Base-by-base conservation (phyloP, 2,329 filamentous ascomycete genomes). In the Diaporthe nobilis region DNA sequence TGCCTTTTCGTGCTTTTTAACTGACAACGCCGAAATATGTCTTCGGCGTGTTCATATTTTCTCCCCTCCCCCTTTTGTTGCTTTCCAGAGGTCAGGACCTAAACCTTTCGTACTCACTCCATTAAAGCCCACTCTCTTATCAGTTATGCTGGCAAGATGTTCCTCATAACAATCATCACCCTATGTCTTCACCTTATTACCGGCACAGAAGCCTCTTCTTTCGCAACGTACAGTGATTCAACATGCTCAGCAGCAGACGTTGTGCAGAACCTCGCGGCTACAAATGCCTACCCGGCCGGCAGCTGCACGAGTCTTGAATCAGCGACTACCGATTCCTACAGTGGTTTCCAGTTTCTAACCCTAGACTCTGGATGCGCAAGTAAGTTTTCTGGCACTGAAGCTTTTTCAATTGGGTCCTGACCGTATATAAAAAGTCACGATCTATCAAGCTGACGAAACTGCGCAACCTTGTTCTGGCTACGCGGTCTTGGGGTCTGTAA, bases 191-290 rank as follows among this genome's bases (percentile, higher is more conserved):
- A n/a, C 47, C 47, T 51, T 51, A 3, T 51, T 10, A 9, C 4
- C 8, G 20, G 47, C 47, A 51, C 47, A 51, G 47, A 51, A 51
- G 47, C 47, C 22, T 51, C 47, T n/a, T 51, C 47, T 10, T 51
- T 51, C 20, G 47, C 47, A n/a, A 51, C 47, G 9, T 51, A 51
- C 47, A 51, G 47, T 51, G 47, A 51, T 51, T 51, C 47, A 51
- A n/a, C 47, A 51, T 51, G 47, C 47, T 51, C 47, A 51, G 47
- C 47, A 51, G n/a, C 47, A 51, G 47, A 51, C 47, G 47, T 51
- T 12, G 47, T 51, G 4, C 20, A 51, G 20, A 51, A 51, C 22
- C 47, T 51, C 47, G 47, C 47, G 22, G 47, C 47, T 12, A 51
- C 20, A 0, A 51, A 51, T 51, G 20, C 47, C 22, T 51, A 51